Percentiles rank a stretch among this genome's conserved stretches.
Evolutionary conservation across 1,284 basidiomycete species (phyloP).

Genomic region (Apiotrichum sp.): DNA sequence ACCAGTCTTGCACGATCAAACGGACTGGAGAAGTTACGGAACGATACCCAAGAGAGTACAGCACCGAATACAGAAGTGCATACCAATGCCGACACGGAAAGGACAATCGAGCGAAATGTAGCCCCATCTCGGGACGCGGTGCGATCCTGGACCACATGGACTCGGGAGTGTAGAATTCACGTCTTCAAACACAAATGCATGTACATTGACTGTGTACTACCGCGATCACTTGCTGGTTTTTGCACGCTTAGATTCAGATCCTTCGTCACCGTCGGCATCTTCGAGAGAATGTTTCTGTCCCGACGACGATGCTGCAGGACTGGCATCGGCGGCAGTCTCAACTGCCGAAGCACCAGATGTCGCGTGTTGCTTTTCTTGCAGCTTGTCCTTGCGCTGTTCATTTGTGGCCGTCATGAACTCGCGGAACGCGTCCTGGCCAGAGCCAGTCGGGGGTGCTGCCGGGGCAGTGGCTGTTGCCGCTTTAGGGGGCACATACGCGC

Average conservation of each 20-base stretch:
- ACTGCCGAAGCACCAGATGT: neutral
- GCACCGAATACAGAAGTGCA: neutral
- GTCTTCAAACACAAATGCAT: neutral
- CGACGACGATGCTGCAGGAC: neutral
- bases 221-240: neutral
- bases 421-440: conserved; percentile 38
- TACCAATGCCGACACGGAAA: no score
- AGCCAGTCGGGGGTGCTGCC: neutral
- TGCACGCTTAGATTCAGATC: neutral
- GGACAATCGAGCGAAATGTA: no score
- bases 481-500: conserved; percentile 26
- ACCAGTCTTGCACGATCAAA: neutral
- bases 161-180: neutral
- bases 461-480: conserved; percentile 14
- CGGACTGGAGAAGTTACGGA: neutral
- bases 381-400: conserved; percentile 24
- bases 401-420: conserved; percentile 40
- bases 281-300: conserved; percentile 21
- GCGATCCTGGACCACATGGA: no score
- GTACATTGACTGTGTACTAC: neutral
- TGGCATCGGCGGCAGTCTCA: neutral
- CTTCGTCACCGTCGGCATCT: conserved; percentile 12
- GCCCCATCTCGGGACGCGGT: no score
- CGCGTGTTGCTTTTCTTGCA: conserved; percentile 11
- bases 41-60: neutral